Evolutionary conservation across 768 basidiomycete genomes (phyloP).

Genomic region (Tylopilus intermedius): DNA sequence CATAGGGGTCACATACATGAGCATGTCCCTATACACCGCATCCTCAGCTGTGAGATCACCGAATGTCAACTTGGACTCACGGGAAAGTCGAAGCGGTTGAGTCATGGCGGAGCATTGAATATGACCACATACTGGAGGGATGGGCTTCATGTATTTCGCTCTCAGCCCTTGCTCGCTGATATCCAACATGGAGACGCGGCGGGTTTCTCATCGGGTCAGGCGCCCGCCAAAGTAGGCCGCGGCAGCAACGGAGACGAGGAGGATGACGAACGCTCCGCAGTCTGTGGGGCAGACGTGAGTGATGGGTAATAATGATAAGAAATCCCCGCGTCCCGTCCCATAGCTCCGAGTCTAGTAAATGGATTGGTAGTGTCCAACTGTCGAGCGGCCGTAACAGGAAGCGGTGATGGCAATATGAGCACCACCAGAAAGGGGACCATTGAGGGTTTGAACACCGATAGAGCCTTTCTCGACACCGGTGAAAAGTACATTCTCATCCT

Average conservation of each 20-base stretch:
- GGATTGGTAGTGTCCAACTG: slow-evolving; percentile 96
- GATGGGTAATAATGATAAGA: no score
- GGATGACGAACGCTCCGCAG: background rate
- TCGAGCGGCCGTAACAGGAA: slow-evolving; percentile 91
- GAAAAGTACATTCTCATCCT: slow-evolving; percentile 96
- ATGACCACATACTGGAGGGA: slow-evolving; percentile 71
- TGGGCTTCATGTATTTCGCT: slow-evolving; percentile 81
- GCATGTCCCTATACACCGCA: slow-evolving; percentile 53
- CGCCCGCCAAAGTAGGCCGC: slow-evolving; percentile 5
- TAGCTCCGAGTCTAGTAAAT: slow-evolving; percentile 80
- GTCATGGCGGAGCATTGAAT: slow-evolving; percentile 1
- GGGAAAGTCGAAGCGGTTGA: slow-evolving; percentile 64
- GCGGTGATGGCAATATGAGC: slow-evolving; percentile 97
- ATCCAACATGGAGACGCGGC: slow-evolving; percentile 55
- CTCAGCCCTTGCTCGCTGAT: slow-evolving; percentile 81
- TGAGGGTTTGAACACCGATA: slow-evolving; percentile 95
- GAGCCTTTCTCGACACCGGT: slow-evolving; percentile 98
- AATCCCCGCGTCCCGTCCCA: slow-evolving; percentile 74
- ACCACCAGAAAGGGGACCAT: slow-evolving; percentile 93
- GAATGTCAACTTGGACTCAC: slow-evolving; percentile 40
- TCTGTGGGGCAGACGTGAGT: no score
- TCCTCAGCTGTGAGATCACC: background rate
- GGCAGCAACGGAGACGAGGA: slow-evolving; percentile 16
- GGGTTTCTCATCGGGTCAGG: background rate
- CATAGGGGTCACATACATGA: slow-evolving; percentile 51